Percentiles rank a stretch among this genome's conserved stretches.
phyloP scores from a whole-genome alignment of 371 early-diverging fungal species.

The Apophysomyces sp. region DNA sequence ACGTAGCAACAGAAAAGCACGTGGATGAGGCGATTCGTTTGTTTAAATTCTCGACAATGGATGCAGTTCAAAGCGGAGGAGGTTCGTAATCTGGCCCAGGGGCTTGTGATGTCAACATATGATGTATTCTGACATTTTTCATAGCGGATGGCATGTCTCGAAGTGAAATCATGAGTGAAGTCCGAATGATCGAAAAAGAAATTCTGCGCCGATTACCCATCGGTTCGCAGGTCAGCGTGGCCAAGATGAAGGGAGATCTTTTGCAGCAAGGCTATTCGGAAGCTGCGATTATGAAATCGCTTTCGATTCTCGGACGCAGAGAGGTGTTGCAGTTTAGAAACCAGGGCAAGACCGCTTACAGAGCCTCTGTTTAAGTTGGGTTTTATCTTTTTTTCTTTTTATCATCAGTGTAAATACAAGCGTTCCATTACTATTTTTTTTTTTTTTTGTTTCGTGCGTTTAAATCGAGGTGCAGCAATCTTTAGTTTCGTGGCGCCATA shows the following conservation, averaged over 20 bases:
- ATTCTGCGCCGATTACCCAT: conserved; percentile 87
- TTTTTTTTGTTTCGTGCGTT: background rate
- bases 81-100: conserved; percentile 24
- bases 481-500: background rate
- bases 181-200: conserved; percentile 78
- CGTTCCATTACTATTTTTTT: background rate
- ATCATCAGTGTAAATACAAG: background rate
- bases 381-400: background rate
- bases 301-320: conserved; percentile 79
- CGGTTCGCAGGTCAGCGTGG: conserved; percentile 80
- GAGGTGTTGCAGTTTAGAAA: conserved; percentile 85
- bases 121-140: background rate
- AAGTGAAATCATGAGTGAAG: conserved; percentile 69
- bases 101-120: no score
- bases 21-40: conserved; percentile 99
- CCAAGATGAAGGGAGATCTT: conserved; percentile 71
- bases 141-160: conserved; percentile 75
- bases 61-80: conserved; percentile 88
- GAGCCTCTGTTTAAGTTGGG: conserved; percentile 22
- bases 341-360: conserved; percentile 62
- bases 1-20: conserved; percentile 86
- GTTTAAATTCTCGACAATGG: conserved; percentile 98
- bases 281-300: conserved; percentile 72
- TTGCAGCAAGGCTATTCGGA: conserved; percentile 64
- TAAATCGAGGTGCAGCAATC: background rate